phyloP scores from a whole-genome alignment of 352 stramenopile species.

The Globisporangium alternatum region DNA sequence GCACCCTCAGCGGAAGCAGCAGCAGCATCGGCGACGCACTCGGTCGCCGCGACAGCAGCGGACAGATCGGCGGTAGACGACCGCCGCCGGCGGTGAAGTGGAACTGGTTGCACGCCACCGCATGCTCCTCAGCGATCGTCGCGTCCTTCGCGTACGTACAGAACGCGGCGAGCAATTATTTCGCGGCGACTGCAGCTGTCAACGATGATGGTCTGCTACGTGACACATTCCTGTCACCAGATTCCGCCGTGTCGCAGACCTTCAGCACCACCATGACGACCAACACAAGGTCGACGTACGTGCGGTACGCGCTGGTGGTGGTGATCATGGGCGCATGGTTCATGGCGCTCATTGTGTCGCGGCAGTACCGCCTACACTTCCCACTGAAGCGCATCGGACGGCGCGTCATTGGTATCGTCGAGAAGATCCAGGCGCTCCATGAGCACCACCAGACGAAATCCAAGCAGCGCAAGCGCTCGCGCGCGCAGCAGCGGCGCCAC shows the following conservation, averaged over 20 bases:
- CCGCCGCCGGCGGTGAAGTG: conserved; percentile 34
- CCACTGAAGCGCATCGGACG: conserved; percentile 36
- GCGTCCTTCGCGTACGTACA: conserved; percentile 73
- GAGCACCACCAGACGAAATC: neutral
- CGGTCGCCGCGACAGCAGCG: neutral
- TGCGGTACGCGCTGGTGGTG: conserved; percentile 45
- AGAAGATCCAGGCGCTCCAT: conserved; percentile 24
- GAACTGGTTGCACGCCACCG: conserved; percentile 73
- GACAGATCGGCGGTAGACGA: neutral
- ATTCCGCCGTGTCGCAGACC: conserved; percentile 6
- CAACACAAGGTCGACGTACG: conserved; percentile 3
- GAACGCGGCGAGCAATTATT: conserved; percentile 41
- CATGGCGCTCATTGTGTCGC: conserved; percentile 40
- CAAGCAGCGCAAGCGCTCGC: conserved; percentile 16
- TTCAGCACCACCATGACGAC: neutral
- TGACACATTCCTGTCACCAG: neutral
- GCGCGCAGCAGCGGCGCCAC: conserved; percentile 19
- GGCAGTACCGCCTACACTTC: conserved; percentile 43
- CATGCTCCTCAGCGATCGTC: conserved; percentile 65
- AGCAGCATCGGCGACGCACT: neutral
- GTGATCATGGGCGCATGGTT: conserved; percentile 43
- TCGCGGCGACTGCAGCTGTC: conserved; percentile 9
- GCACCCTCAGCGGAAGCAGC: neutral
- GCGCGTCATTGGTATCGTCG: conserved; percentile 19
- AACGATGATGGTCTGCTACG: neutral